These are phyloP conservation scores for Aspergillus aculeatus DNA, from an alignment of 2,329 filamentous ascomycete genomes.

Conservation along the genomic window DNA sequence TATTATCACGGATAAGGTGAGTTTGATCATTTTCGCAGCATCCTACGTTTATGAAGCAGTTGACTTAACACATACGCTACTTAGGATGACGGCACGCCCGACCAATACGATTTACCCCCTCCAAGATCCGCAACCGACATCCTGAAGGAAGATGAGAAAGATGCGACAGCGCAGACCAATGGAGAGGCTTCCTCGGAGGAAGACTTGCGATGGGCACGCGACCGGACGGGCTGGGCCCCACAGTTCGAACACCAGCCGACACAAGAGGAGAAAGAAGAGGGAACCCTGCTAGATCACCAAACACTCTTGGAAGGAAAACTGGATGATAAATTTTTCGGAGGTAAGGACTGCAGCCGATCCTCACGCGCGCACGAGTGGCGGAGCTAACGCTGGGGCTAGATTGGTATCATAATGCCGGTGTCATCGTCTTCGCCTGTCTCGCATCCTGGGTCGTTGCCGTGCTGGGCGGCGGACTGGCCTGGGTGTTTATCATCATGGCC, in stretches of 20 bases:
- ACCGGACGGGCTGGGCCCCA: constrained; percentile 82
- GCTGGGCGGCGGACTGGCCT: constrained; percentile 85
- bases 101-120: constrained; percentile 74
- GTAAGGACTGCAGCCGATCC: constrained; percentile 46
- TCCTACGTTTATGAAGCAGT: neutral
- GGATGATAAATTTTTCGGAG: constrained; percentile 87
- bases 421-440: constrained; percentile 91
- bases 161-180: constrained; percentile 50
- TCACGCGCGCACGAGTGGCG: neutral
- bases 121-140: constrained; percentile 58
- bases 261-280: constrained; percentile 56
- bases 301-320: constrained; percentile 82
- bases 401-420: constrained; percentile 96
- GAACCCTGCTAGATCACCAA: constrained; percentile 77
- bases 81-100: constrained; percentile 64
- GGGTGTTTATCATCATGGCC: constrained; percentile 92
- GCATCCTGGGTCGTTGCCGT: constrained; percentile 86
- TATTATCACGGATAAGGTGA: constrained; percentile 72
- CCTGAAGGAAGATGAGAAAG: constrained; percentile 56
- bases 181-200: constrained; percentile 52
- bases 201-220: constrained; percentile 56
- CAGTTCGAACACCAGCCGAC: constrained; percentile 64
- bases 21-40: constrained; percentile 17
- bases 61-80: neutral
- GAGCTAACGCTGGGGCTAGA: constrained; percentile 55